Conservation (phyloP, 1,139 yeast genomes). For the Meyerozyma carpophila region DNA sequence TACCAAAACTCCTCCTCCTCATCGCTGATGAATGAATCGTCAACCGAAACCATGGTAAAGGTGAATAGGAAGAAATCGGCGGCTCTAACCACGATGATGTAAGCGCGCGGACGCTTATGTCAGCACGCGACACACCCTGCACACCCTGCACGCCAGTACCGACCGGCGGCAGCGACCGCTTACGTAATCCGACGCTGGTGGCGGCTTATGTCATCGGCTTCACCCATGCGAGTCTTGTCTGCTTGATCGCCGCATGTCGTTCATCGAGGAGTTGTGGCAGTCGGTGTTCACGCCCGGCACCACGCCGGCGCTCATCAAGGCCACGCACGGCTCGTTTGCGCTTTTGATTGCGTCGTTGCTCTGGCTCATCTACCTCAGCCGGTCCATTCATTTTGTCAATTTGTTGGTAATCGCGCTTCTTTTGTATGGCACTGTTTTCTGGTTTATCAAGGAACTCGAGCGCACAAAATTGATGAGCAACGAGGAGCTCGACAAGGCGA, state of each 20-base stretch:
- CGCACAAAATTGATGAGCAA: slow-evolving; percentile 42
- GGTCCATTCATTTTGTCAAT: slow-evolving; percentile 73
- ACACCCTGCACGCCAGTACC: too few relatives aligned
- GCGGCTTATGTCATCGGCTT: too few relatives aligned
- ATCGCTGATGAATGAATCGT: slow-evolving; percentile 60
- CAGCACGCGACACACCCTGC: too few relatives aligned
- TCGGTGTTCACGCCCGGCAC: slow-evolving; percentile 94
- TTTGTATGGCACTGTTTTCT: slow-evolving; percentile 75
- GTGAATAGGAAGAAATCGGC: not conserved
- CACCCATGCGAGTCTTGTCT: too few relatives aligned
- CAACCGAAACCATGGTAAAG: slow-evolving; percentile 20
- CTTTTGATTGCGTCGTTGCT: slow-evolving; percentile 48
- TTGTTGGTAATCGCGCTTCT: slow-evolving; percentile 63
- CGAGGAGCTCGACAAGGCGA: slow-evolving; percentile 24
- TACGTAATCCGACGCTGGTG: not conserved
- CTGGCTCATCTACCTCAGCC: slow-evolving; percentile 55
- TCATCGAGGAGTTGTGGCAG: slow-evolving; percentile 76
- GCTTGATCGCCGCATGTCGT: slow-evolving; percentile 19
- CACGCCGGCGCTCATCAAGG: slow-evolving; percentile 76
- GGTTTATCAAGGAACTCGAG: slow-evolving; percentile 79
- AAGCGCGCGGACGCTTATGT: too few relatives aligned
- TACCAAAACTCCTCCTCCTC: slow-evolving; percentile 77
- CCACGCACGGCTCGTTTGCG: slow-evolving; percentile 69
- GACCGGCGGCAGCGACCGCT: too few relatives aligned
- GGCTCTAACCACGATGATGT: too few relatives aligned